Percentiles rank a stretch among this genome's conserved stretches.
phyloP scores from a whole-genome alignment of 202 grass and related monocot species.

The Brachypodium distachyon region DNA sequence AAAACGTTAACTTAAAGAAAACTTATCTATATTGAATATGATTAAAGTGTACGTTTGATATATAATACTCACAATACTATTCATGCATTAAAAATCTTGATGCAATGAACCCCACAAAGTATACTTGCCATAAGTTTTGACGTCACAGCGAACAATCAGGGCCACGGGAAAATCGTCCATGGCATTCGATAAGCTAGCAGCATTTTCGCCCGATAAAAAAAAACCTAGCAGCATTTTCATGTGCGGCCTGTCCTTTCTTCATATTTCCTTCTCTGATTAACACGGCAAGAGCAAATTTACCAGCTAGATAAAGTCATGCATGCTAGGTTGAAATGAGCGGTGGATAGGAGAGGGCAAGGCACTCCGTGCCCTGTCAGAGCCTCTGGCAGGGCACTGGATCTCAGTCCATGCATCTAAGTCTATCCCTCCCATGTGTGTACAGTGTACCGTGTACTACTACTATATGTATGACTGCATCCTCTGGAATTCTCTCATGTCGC shows the following conservation, averaged over 20 bases:
- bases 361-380: too few relatives aligned
- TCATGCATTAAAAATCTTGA: background rate
- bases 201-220: too few relatives aligned
- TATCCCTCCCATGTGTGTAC: too few relatives aligned
- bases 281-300: background rate
- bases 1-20: too few relatives aligned
- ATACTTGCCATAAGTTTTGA: background rate
- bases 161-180: background rate
- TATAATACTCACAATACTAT: too few relatives aligned
- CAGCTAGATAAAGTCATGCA: background rate
- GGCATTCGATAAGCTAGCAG: background rate
- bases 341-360: too few relatives aligned
- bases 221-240: background rate
- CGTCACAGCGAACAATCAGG: background rate
- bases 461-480: background rate
- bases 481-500: background rate
- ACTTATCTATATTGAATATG: slow-evolving; percentile 7
- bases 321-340: too few relatives aligned
- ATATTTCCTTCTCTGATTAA: background rate
- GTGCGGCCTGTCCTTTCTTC: background rate
- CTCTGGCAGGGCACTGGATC: too few relatives aligned
- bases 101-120: background rate
- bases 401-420: too few relatives aligned
- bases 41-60: background rate
- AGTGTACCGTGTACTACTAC: too few relatives aligned